Conservation (phyloP, 2,329 filamentous ascomycete species). For the Corynespora cassiicola region DNA sequence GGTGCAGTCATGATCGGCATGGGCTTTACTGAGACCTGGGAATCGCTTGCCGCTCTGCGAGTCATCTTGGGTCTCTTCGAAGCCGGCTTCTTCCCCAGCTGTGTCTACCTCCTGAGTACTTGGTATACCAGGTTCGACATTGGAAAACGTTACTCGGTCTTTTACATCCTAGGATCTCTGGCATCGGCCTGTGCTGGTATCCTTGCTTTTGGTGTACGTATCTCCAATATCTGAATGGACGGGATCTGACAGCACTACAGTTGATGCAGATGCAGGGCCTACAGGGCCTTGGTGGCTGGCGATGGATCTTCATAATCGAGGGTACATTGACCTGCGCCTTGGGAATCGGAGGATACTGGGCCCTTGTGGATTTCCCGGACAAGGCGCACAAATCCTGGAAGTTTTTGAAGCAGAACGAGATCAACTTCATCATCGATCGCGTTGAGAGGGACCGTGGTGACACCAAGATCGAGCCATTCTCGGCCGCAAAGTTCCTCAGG, state of each 20-base stretch:
- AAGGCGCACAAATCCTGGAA: conserved; percentile 49
- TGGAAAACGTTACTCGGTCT: conserved; percentile 71
- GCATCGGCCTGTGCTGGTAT: conserved; percentile 72
- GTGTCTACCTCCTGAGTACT: conserved; percentile 53
- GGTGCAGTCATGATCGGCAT: conserved; percentile 54
- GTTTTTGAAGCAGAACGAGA: conserved; percentile 56
- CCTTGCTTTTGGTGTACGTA: conserved; percentile 68
- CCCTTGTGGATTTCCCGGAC: conserved; percentile 55
- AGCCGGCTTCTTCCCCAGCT: conserved; percentile 49
- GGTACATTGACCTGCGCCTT: conserved; percentile 49
- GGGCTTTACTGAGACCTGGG: conserved; percentile 47
- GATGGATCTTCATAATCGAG: conserved; percentile 56
- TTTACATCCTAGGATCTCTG: conserved; percentile 72
- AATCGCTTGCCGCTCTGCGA: conserved; percentile 43
- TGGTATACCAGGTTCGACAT: conserved; percentile 66
- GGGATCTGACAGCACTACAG: conserved; percentile 22
- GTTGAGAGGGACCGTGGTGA: conserved; percentile 62
- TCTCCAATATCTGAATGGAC: background rate
- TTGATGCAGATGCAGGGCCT: conserved; percentile 69
- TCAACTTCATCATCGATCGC: conserved; percentile 56
- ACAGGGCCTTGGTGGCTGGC: conserved; percentile 53
- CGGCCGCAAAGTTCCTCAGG: conserved; percentile 54
- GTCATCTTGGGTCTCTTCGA: conserved; percentile 49
- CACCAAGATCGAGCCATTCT: conserved; percentile 56
- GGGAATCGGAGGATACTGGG: conserved; percentile 49